Evolutionary conservation across 768 basidiomycete species (phyloP).

Genomic region (Lactarius sanguifluus): DNA sequence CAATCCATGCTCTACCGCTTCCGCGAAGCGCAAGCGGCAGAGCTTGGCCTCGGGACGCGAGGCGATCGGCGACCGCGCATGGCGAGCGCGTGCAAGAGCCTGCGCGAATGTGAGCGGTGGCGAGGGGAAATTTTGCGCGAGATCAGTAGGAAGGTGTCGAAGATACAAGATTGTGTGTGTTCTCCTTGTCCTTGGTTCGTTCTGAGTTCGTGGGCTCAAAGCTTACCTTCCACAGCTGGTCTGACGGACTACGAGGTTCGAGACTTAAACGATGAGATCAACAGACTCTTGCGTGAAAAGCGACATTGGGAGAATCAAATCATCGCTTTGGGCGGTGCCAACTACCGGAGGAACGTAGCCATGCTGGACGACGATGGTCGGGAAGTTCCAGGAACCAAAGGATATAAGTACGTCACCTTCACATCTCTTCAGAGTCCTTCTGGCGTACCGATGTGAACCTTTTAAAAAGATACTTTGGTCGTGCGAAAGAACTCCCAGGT

Average conservation of each 20-base stretch:
- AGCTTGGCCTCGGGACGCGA: conserved; percentile 87
- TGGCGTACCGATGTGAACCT: background rate
- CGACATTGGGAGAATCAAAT: conserved; percentile 98
- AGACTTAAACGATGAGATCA: conserved; percentile 97
- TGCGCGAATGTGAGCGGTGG: conserved; percentile 94
- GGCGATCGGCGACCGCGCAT: conserved; percentile 86
- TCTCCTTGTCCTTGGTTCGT: background rate
- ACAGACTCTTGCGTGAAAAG: conserved; percentile 93
- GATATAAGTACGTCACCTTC: conserved; percentile 73
- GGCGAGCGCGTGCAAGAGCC: conserved; percentile 88
- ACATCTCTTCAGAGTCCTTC: background rate
- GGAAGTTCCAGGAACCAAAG: conserved; percentile 94
- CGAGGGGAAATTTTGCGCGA: conserved; percentile 93
- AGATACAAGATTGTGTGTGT: conserved; percentile 88
- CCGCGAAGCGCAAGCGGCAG: conserved; percentile 93
- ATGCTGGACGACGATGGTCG: conserved; percentile 95
- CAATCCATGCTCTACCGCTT: conserved; percentile 95
- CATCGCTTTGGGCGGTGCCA: conserved; percentile 92
- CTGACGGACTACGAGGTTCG: conserved; percentile 94
- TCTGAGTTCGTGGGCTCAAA: background rate
- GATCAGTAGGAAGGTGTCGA: conserved; percentile 94
- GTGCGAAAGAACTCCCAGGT: conserved; percentile 93
- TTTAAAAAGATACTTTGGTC: conserved; percentile 84
- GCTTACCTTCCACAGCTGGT: conserved; percentile 55
- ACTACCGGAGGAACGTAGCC: conserved; percentile 89